Percentiles rank a stretch among this genome's conserved stretches.
phyloP scores from a whole-genome alignment of 2,329 filamentous ascomycete species.

The Teratosphaeria nubilosa region DNA sequence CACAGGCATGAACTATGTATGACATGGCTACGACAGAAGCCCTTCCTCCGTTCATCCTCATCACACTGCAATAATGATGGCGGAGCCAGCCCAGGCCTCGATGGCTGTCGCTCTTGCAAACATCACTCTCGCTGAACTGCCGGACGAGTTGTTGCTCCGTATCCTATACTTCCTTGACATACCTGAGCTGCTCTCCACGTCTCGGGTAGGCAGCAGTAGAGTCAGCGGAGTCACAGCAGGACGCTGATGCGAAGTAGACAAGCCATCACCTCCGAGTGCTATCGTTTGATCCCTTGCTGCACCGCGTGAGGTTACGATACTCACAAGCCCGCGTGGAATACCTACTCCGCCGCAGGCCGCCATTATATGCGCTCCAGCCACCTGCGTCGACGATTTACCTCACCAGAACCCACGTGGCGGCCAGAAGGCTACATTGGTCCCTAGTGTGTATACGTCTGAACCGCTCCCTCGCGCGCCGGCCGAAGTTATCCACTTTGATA shows the following conservation, averaged over 20 bases:
- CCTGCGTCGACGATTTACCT: slow-evolving; percentile 57
- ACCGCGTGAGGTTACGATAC: slow-evolving; percentile 50
- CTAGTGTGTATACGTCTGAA: slow-evolving; percentile 57
- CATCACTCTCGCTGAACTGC: slow-evolving; percentile 14
- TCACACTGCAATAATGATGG: not conserved
- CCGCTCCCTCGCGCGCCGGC: slow-evolving; percentile 49
- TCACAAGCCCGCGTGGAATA: slow-evolving; percentile 46
- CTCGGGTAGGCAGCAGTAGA: slow-evolving; percentile 25
- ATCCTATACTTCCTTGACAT: slow-evolving; percentile 37
- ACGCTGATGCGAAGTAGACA: slow-evolving; percentile 36
- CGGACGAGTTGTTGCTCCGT: slow-evolving; percentile 36
- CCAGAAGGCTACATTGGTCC: slow-evolving; percentile 52
- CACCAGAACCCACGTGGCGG: slow-evolving; percentile 55
- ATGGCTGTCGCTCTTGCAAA: not conserved
- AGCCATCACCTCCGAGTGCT: slow-evolving; percentile 53
- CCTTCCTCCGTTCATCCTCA: not conserved
- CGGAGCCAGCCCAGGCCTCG: not conserved
- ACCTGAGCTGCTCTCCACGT: slow-evolving; percentile 34
- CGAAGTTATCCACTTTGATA: slow-evolving; percentile 50
- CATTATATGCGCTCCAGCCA: slow-evolving; percentile 52
- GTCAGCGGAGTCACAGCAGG: not conserved
- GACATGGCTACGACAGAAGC: not conserved
- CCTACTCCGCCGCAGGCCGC: slow-evolving; percentile 46
- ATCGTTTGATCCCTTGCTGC: slow-evolving; percentile 55
- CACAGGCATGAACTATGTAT: not conserved